Percentiles rank a stretch among this genome's conserved stretches.
Evolutionary conservation across 2,329 filamentous ascomycete species (phyloP).

Genomic region (Phialophora verrucosa): DNA sequence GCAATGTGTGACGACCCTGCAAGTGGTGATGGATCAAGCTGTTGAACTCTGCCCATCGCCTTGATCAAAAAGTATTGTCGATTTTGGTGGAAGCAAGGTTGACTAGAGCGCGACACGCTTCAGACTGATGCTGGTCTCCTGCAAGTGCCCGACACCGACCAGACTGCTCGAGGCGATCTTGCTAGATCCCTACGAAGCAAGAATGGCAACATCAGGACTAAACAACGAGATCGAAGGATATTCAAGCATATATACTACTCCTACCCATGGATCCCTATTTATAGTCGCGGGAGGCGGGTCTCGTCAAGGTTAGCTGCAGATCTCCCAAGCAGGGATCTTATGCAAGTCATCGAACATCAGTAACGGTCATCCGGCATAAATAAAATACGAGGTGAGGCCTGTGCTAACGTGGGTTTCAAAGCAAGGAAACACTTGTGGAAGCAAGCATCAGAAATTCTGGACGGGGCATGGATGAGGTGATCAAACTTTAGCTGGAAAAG

Average conservation of each 20-base stretch:
- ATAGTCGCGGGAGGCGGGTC: not conserved
- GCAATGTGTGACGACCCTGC: not conserved
- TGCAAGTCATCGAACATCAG: slow-evolving; percentile 16
- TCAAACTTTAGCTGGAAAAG: not conserved
- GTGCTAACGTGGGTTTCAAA: not conserved
- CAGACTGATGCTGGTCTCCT: not conserved
- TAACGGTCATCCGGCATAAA: not conserved
- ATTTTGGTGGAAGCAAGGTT: not conserved
- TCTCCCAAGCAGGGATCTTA: slow-evolving; percentile 16
- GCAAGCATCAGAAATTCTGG: not conserved
- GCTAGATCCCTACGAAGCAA: not conserved
- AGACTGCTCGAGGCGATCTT: not conserved
- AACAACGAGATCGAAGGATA: not conserved
- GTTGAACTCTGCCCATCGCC: not conserved
- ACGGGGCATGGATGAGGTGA: not conserved
- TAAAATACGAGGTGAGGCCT: not conserved
- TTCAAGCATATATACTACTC: not conserved
- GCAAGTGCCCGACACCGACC: not conserved
- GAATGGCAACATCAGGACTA: not conserved
- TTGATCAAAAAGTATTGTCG: not conserved
- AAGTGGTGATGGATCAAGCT: not conserved
- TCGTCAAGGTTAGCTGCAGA: slow-evolving; percentile 15
- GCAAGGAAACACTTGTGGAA: not conserved
- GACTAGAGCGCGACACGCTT: not conserved
- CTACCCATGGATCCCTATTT: not conserved